Evolutionary conservation across 2,329 filamentous ascomycete genomes (phyloP), one percentile per base, ranked within the genome.

Genomic region (Coniella lustricola): DNA sequence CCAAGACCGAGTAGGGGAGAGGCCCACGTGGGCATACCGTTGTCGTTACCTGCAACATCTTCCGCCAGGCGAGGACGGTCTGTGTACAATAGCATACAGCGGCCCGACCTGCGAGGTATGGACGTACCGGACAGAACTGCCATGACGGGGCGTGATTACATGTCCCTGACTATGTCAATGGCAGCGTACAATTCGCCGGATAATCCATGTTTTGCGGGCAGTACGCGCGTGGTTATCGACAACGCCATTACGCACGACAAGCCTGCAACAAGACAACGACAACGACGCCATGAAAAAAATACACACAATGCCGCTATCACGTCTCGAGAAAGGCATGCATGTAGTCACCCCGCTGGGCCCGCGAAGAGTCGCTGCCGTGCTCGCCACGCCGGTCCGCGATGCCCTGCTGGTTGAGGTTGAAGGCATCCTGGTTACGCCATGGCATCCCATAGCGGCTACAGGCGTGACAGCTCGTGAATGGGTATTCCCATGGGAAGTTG

Each of bases 161-260:
- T 29, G 5, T 29, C 25, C 25, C 25, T 29, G 5, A 10, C 25
- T 1, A 44, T 70, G 33, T 58, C 46, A 16, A 77, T 77, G 75
- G 61, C 62, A 10, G 53, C 48, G 2, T 79, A 75, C 52, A 73
- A 74, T 46, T 62, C 60, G 36, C 44, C 60, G 0, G 47, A 50
- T 0, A 69, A 69, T 3, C 67, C 71, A 0, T 83, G 79, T 57
- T 83, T 82, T 57, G 73, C 72, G 1, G 75, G 68, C 3, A 69
- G 69, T 9, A 74, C 70, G 35, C 57, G 55, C 1, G 72, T 82
- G 5, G 55, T 59, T 10, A 64, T 81, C 1, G 70, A 69, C 0
- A 67, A 67, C 0, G 54, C 25, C 25, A 29, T 5, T 10, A 29
- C 25, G 10, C 25, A 29, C 25, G 10, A 29, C 25, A 29, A 29